phyloP scores from a whole-genome alignment of 2,329 filamentous ascomycete genomes.

The Colletotrichum chlorophyti region DNA sequence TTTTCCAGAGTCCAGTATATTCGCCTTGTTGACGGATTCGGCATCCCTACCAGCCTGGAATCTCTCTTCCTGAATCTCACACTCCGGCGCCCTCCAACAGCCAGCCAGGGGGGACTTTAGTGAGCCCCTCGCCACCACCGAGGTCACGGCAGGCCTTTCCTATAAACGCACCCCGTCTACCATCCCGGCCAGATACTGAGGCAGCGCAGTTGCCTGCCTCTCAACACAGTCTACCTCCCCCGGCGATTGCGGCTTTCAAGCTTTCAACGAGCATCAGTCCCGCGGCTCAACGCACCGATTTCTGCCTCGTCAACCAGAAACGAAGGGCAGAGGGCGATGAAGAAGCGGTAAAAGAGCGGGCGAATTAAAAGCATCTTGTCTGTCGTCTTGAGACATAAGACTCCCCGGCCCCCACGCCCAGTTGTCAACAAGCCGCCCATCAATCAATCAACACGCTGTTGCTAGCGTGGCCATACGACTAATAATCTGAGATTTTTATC shows the following conservation, averaged over 20 bases:
- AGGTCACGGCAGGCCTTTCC: slow-evolving; percentile 4
- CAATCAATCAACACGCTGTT: slow-evolving; percentile 10
- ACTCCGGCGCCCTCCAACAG: slow-evolving; percentile 13
- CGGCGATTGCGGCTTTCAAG: neutral
- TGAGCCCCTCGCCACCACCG: slow-evolving; percentile 19
- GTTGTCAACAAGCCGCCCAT: slow-evolving; percentile 19
- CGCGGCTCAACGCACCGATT: neutral
- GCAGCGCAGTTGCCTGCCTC: neutral
- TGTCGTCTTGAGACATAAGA: slow-evolving; percentile 23
- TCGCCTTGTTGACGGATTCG: slow-evolving; percentile 12
- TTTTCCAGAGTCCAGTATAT: slow-evolving; percentile 7
- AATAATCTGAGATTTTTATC: slow-evolving; percentile 19
- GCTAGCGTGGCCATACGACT: slow-evolving; percentile 13
- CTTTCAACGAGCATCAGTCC: neutral
- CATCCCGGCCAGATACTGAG: neutral
- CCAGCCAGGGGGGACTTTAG: neutral
- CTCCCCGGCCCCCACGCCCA: slow-evolving; percentile 21
- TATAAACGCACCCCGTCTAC: slow-evolving; percentile 14
- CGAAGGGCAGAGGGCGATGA: neutral
- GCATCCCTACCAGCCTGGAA: slow-evolving; percentile 6
- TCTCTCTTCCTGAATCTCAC: slow-evolving; percentile 2
- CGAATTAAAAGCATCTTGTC: slow-evolving; percentile 5
- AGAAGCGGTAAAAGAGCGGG: slow-evolving; percentile 16
- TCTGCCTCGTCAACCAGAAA: neutral
- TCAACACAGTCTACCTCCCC: neutral